These are phyloP conservation scores for Epichloe gansuensis DNA, from an alignment of 2,329 filamentous ascomycete genomes.

Conservation along the genomic window DNA sequence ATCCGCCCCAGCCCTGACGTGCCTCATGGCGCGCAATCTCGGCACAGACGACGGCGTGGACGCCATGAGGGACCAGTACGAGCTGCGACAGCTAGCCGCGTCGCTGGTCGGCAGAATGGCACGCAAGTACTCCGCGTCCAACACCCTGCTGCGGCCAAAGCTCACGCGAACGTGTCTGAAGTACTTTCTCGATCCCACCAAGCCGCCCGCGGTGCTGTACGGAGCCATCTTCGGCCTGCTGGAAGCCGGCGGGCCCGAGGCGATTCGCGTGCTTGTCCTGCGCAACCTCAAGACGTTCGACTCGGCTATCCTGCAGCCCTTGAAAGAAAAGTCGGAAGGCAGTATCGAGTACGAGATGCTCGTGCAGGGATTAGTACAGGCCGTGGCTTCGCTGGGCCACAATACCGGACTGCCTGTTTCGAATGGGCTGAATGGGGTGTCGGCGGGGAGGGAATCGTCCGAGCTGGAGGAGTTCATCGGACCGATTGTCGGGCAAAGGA, in stretches of 20 bases:
- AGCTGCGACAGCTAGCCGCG: constrained; percentile 73
- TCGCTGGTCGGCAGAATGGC: constrained; percentile 71
- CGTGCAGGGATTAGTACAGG: constrained; percentile 43
- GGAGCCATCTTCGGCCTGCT: constrained; percentile 74
- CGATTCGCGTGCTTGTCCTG: constrained; percentile 43
- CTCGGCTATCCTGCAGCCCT: constrained; percentile 37
- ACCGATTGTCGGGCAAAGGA: constrained; percentile 37
- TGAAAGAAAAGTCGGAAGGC: constrained; percentile 38
- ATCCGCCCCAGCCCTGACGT: constrained; percentile 81
- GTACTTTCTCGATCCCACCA: constrained; percentile 76
- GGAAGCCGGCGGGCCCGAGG: constrained; percentile 57
- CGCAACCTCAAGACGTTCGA: constrained; percentile 45
- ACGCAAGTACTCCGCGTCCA: constrained; percentile 68
- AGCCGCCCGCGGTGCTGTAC: constrained; percentile 75
- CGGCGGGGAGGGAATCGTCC: constrained; percentile 25
- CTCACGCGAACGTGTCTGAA: constrained; percentile 90
- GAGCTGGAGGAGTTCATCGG: constrained; percentile 44
- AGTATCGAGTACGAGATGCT: constrained; percentile 43
- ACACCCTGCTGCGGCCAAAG: constrained; percentile 72
- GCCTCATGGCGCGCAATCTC: constrained; percentile 67
- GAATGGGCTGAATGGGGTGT: constrained; percentile 29
- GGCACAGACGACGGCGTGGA: constrained; percentile 45
- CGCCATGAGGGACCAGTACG: constrained; percentile 53
- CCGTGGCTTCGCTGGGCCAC: constrained; percentile 32
- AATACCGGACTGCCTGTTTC: constrained; percentile 17